These are phyloP conservation scores for Plasmodium vivax DNA, from an alignment of 169 alveolate genomes.

Conservation along the genomic window DNA sequence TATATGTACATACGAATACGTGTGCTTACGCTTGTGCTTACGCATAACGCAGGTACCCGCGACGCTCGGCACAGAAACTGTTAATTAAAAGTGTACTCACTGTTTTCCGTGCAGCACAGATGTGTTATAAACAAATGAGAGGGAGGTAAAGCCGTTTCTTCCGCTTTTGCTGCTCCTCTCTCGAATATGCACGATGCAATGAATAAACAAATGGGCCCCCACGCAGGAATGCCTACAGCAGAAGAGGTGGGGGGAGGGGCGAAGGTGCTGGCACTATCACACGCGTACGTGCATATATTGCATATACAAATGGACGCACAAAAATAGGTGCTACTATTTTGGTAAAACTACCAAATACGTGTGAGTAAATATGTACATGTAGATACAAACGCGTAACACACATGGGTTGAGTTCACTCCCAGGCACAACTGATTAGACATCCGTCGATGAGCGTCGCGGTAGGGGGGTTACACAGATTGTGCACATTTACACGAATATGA, in stretches of 20 bases:
- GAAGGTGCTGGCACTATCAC: not conserved
- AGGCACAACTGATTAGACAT: not conserved
- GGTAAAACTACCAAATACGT: not conserved
- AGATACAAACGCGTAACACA: not conserved
- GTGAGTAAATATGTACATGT: not conserved
- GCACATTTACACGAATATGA: not conserved
- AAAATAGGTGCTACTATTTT: not conserved
- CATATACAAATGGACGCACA: not conserved
- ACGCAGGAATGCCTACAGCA: not conserved
- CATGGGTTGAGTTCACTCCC: not conserved
- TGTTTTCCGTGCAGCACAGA: not conserved
- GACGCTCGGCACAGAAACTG: not conserved
- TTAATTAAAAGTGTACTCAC: constrained; percentile 9
- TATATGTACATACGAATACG: not conserved
- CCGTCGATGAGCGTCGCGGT: not conserved
- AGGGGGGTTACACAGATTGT: not conserved
- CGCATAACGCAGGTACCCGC: not conserved
- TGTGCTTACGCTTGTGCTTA: not conserved
- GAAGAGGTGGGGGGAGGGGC: not conserved
- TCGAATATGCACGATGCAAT: not conserved
- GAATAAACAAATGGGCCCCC: not conserved
- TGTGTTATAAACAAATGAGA: not conserved
- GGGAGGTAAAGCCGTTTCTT: not conserved
- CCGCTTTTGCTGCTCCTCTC: not conserved
- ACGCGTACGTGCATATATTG: not conserved